Percentiles rank a stretch among this genome's conserved stretches.
Conservation (phyloP, 83 land plant genomes). For the Thuja plicata region DNA sequence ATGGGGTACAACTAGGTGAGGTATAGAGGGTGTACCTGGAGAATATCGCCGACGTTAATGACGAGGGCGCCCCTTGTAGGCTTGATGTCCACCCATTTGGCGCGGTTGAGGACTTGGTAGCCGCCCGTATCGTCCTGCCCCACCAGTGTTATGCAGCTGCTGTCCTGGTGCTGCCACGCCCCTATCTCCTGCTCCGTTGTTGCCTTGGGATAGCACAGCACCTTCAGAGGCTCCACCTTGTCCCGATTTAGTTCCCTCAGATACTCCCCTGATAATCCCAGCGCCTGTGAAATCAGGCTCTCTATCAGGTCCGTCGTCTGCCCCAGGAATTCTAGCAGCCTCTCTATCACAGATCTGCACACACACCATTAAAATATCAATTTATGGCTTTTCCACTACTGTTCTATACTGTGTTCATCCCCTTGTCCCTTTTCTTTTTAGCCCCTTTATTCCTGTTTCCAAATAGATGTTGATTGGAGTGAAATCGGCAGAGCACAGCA, state of each 20-base stretch:
- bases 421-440: too few species aligned
- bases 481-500: too few species aligned
- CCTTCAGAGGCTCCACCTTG: slow-evolving; percentile 27
- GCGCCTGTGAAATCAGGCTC: slow-evolving; percentile 26
- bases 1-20: too few species aligned
- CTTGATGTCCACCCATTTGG: slow-evolving; percentile 34
- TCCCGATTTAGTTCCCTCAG: slow-evolving; percentile 19
- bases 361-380: background rate
- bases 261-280: slow-evolving; percentile 22
- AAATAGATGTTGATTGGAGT: too few species aligned
- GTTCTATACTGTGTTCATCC: too few species aligned
- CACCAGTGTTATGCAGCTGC: slow-evolving; percentile 34
- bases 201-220: slow-evolving; percentile 31
- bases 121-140: slow-evolving; percentile 48
- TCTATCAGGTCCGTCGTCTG: slow-evolving; percentile 20
- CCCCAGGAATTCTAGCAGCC: slow-evolving; percentile 11
- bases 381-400: too few species aligned
- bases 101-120: slow-evolving; percentile 38
- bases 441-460: too few species aligned
- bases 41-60: slow-evolving; percentile 40
- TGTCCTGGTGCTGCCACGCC: slow-evolving; percentile 32
- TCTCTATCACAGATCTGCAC: slow-evolving; percentile 4
- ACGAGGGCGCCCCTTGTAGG: slow-evolving; percentile 29
- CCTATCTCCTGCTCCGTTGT: slow-evolving; percentile 22
- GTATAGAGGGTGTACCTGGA: slow-evolving; percentile 22